Evolutionary conservation across 2,329 filamentous ascomycete species (phyloP), one percentile per base, ranked within the genome.

Genomic region (Colletotrichum lindemuthianum): DNA sequence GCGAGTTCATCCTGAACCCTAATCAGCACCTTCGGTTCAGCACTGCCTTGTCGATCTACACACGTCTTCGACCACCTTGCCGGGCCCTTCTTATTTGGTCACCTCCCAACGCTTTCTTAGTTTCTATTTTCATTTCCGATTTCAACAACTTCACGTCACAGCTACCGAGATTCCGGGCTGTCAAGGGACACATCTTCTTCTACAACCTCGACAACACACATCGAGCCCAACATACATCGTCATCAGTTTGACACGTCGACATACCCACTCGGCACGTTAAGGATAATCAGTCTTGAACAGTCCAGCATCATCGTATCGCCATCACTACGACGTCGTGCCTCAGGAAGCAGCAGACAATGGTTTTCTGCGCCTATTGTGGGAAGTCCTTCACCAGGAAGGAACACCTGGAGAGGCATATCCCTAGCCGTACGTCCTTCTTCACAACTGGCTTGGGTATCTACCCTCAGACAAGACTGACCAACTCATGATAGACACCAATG

Each of bases 311-410:
- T 24, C 5, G 24, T 24, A 24, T 24, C 24, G 24, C 24, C 24
- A 24, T 24, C 24, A 24, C 5, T 24, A 4, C 24, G 24, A 24
- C 24, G 24, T 24, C 24, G 24, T 24, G 24, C 24, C 24, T 24
- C 24, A 24, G 24, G 24, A 24, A 24, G 24, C 24, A 4, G 24
- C 24, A 24, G 40, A 73, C 69, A 59, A 78, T 78, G 77, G 76
- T 85, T 52, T 86, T 77, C 70, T 86, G 84, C 68, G 77, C 83
- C 15, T 85, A 85, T 69, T 86, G 83, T 70, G 83, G 83, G 59
- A 85, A 83, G 74, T 76, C 74, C 69, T 86, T 86, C 72, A 85
- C 82, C 53, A 78, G 83, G 69, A 86, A 86, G 71, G 84, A 86
- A 68, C 84, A 86, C 70, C 72, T 86, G n/a, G 84, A 86, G 68